These are phyloP conservation scores for Boletus subparvulus DNA, from an alignment of 768 basidiomycete genomes.

Conservation along the genomic window DNA sequence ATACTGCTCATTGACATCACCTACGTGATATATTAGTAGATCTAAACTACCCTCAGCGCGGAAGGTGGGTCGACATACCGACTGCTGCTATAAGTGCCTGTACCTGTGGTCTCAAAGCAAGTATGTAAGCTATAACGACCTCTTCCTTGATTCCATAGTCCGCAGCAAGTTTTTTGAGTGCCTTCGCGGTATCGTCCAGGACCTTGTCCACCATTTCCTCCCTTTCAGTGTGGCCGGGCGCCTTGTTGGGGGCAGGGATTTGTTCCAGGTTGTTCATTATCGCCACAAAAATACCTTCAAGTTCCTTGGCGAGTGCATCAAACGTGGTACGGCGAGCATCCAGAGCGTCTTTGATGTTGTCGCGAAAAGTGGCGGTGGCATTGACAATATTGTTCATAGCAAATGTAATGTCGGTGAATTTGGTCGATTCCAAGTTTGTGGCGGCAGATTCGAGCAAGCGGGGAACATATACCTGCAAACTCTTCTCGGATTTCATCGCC, in stretches of 20 bases:
- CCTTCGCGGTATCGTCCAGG: not conserved
- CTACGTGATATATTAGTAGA: not conserved
- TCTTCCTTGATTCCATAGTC: constrained; percentile 8
- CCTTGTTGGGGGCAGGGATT: not conserved
- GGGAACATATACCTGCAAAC: constrained; percentile 1
- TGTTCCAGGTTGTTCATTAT: constrained; percentile 3
- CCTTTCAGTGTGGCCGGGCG: constrained; percentile 2
- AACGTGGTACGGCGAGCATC: constrained; percentile 4
- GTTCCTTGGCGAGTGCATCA: constrained; percentile 8
- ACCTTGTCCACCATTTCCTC: constrained; percentile 2
- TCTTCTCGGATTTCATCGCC: not conserved
- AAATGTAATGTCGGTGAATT: not conserved
- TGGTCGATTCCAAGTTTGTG: not conserved
- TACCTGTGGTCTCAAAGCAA: constrained; percentile 4
- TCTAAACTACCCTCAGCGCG: no score
- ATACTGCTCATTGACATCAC: constrained; percentile 16
- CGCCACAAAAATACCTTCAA: constrained; percentile 4
- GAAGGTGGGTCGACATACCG: constrained; percentile 1
- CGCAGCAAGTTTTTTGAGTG: not conserved
- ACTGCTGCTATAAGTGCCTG: constrained; percentile 5
- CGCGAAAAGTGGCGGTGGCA: constrained; percentile 12
- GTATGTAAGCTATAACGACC: constrained; percentile 2
- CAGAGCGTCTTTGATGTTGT: constrained; percentile 5
- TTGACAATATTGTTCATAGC: constrained; percentile 11
- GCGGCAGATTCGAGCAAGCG: constrained; percentile 5